Evolutionary conservation across 1,139 yeast species (phyloP).

Genomic region (Pichia sp.): DNA sequence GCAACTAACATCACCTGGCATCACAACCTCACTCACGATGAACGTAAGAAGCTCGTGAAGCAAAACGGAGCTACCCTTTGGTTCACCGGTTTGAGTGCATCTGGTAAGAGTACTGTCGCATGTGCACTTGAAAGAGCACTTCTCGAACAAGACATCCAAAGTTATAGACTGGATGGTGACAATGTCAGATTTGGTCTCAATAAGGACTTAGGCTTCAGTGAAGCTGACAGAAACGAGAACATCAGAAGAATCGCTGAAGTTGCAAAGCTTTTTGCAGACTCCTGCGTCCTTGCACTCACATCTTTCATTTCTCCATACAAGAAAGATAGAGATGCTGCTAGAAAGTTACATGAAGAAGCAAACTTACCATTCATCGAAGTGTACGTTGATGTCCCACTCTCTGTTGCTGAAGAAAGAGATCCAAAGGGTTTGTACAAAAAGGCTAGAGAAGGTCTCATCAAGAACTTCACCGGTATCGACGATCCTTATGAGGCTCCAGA

Average conservation of each 20-base stretch:
- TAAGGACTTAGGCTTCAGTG: constrained; percentile 90
- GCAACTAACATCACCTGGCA: constrained; percentile 98
- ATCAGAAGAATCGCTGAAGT: constrained; percentile 93
- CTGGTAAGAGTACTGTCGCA: constrained; percentile 93
- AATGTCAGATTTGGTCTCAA: constrained; percentile 90
- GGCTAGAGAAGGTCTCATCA: constrained; percentile 91
- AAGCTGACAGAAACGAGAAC: constrained; percentile 87
- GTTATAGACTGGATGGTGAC: constrained; percentile 93
- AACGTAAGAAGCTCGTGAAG: constrained; percentile 62
- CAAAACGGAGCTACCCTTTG: constrained; percentile 89
- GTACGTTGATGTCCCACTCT: constrained; percentile 84
- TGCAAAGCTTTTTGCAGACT: constrained; percentile 85
- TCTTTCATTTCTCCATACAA: constrained; percentile 90
- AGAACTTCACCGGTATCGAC: constrained; percentile 91
- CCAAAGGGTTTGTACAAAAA: constrained; percentile 95
- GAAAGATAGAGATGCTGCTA: constrained; percentile 76
- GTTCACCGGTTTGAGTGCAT: constrained; percentile 93
- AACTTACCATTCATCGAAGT: constrained; percentile 84
- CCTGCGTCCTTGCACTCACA: constrained; percentile 77
- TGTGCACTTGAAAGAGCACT: constrained; percentile 85
- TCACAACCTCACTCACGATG: constrained; percentile 75
- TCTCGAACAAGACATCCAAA: constrained; percentile 55
- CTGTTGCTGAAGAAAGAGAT: constrained; percentile 92
- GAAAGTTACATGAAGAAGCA: constrained; percentile 72
- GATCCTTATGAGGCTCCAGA: constrained; percentile 96